phyloP scores from a whole-genome alignment of 345 rosid genomes.

The Citrus inodora region DNA sequence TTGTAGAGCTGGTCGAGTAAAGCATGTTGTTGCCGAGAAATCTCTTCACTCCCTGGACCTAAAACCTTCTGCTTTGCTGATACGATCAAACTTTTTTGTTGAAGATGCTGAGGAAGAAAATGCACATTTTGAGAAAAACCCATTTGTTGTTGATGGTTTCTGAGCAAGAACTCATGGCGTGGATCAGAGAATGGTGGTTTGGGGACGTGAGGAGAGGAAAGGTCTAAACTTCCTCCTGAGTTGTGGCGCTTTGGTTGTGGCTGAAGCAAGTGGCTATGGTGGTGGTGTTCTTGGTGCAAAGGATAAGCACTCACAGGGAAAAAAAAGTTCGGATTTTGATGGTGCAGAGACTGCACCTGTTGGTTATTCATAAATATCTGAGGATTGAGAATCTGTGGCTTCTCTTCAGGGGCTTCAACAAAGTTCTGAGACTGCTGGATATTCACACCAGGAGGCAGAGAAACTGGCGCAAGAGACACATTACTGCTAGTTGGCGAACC shows the following conservation, averaged over 20 bases:
- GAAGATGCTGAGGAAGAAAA: slow-evolving; percentile 32
- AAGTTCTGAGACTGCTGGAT: slow-evolving; percentile 28
- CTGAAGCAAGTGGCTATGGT: slow-evolving; percentile 27
- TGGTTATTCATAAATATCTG: slow-evolving; percentile 38
- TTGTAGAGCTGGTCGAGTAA: slow-evolving; percentile 48
- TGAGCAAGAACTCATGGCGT: slow-evolving; percentile 27
- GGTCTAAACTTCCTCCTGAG: slow-evolving; percentile 31
- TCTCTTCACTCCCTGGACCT: slow-evolving; percentile 22
- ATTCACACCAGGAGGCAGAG: slow-evolving; percentile 24
- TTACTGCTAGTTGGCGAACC: slow-evolving; percentile 17
- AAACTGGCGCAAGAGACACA: slow-evolving; percentile 15
- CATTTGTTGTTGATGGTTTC: slow-evolving; percentile 29
- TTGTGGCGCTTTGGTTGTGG: slow-evolving; percentile 44
- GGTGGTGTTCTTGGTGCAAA: slow-evolving; percentile 28
- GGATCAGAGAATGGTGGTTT: slow-evolving; percentile 36
- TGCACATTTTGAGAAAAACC: slow-evolving; percentile 34
- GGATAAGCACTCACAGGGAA: slow-evolving; percentile 23
- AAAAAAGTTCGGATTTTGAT: slow-evolving; percentile 34
- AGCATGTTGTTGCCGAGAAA: slow-evolving; percentile 28
- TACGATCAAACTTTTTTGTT: slow-evolving; percentile 26
- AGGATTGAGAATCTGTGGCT: slow-evolving; percentile 37
- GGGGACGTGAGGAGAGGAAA: slow-evolving; percentile 25
- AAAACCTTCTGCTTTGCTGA: slow-evolving; percentile 29
- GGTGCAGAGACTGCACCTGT: slow-evolving; percentile 23
- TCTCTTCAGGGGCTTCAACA: slow-evolving; percentile 31